These are phyloP conservation scores for Wallacemonas sp. DNA, from an alignment of 208 protist genomes.

Conservation along the genomic window DNA sequence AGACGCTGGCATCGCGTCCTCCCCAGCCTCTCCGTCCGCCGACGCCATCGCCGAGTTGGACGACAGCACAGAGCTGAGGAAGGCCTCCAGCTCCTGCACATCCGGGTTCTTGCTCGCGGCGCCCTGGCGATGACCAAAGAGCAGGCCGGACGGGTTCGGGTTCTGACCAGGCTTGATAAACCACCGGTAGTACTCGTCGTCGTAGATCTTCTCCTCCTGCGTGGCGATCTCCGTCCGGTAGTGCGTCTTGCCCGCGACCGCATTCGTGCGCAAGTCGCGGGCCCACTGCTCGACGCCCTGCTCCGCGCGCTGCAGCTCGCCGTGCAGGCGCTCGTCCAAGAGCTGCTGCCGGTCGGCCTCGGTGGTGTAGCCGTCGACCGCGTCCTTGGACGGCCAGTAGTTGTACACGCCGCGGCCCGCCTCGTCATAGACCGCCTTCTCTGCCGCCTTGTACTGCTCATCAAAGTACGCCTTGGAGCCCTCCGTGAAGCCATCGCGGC, in stretches of 20 bases:
- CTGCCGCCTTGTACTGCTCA: slow-evolving; percentile 83
- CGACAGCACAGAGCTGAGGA: slow-evolving; percentile 49
- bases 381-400: slow-evolving; percentile 85
- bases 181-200: slow-evolving; percentile 94
- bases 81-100: slow-evolving; percentile 68
- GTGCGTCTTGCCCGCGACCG: slow-evolving; percentile 59
- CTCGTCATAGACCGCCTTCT: slow-evolving; percentile 80
- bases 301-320: slow-evolving; percentile 55
- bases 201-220: slow-evolving; percentile 92
- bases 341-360: slow-evolving; percentile 48
- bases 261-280: slow-evolving; percentile 63
- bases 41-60: slow-evolving; percentile 3
- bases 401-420: slow-evolving; percentile 52
- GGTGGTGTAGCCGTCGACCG: slow-evolving; percentile 48
- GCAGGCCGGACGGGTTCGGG: slow-evolving; percentile 86
- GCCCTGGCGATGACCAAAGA: slow-evolving; percentile 37
- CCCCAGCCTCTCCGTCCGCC: slow-evolving; percentile 18
- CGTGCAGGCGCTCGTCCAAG: slow-evolving; percentile 78
- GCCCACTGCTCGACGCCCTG: slow-evolving; percentile 81
- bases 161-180: slow-evolving; percentile 90
- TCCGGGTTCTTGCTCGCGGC: slow-evolving; percentile 20
- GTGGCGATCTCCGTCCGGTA: slow-evolving; percentile 84
- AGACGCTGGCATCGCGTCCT: slow-evolving; percentile 4
- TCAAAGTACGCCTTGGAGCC: slow-evolving; percentile 86
- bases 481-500: slow-evolving; percentile 86